Percentiles rank a stretch among this genome's conserved stretches.
Conservation (phyloP, 768 basidiomycete species). For the Daedaleopsis nitida region DNA sequence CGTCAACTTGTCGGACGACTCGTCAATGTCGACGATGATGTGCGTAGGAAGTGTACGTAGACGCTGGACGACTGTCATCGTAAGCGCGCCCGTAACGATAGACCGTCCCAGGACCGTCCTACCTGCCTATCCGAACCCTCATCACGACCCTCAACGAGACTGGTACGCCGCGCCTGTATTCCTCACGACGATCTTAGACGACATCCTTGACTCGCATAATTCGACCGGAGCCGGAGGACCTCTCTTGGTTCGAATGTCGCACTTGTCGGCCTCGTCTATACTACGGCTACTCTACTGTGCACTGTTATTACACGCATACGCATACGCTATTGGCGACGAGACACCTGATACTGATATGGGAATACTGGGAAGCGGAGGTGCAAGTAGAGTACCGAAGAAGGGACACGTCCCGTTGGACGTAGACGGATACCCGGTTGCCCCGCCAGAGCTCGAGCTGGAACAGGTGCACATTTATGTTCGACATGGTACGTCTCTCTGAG, state of each 20-base stretch:
- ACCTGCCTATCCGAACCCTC: too few species aligned
- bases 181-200: too few species aligned
- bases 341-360: conserved; percentile 7
- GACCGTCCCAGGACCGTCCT: too few species aligned
- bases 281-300: conserved; percentile 17
- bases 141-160: too few species aligned
- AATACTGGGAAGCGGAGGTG: background rate
- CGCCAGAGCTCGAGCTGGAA: conserved; percentile 55
- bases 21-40: too few species aligned
- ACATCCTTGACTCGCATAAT: too few species aligned
- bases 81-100: too few species aligned
- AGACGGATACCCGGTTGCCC: conserved; percentile 59
- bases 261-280: conserved; percentile 5
- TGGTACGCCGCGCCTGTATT: too few species aligned
- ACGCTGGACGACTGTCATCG: too few species aligned
- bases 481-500: conserved; percentile 59
- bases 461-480: conserved; percentile 78
- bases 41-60: too few species aligned
- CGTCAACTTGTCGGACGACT: too few species aligned
- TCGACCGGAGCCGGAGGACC: background rate
- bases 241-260: conserved; percentile 11
- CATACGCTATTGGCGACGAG: conserved; percentile 1
- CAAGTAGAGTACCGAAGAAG: background rate
- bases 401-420: conserved; percentile 48
- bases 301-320: conserved; percentile 9